A percentile compares a stretch with the other conserved stretches of the same genome.
Conservation (phyloP, 1,284 basidiomycete species). For the Cystobasidium sp. region DNA sequence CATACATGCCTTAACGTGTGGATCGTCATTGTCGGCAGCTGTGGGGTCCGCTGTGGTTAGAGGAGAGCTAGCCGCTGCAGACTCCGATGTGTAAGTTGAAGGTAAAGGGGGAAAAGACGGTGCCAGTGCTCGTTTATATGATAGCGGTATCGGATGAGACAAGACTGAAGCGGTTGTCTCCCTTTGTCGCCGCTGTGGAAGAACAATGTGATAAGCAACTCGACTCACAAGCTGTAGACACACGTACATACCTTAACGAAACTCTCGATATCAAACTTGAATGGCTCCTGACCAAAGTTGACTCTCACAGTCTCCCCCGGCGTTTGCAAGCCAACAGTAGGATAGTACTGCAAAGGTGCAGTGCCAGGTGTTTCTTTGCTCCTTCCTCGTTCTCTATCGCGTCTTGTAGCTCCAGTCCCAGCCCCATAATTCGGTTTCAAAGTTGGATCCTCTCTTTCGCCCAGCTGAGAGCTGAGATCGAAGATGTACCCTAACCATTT, state of each 20-base stretch:
- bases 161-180: conserved; percentile 21
- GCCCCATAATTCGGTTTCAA: conserved; percentile 4
- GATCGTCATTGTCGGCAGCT: conserved; percentile 36
- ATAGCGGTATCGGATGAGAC: conserved; percentile 9
- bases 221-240: not conserved
- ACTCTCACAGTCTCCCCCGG: conserved; percentile 71
- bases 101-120: conserved; percentile 1
- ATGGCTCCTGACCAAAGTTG: conserved; percentile 83
- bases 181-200: conserved; percentile 23
- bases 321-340: conserved; percentile 83
- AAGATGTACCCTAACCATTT: conserved; percentile 67
- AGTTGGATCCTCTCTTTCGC: conserved; percentile 3
- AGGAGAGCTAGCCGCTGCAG: not conserved
- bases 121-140: conserved; percentile 15
- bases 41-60: conserved; percentile 49
- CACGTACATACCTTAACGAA: conserved; percentile 42
- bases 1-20: conserved; percentile 59
- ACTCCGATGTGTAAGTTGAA: not conserved
- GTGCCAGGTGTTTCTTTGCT: conserved; percentile 23
- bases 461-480: conserved; percentile 16
- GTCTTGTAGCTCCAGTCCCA: conserved; percentile 66
- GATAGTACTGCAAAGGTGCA: conserved; percentile 63
- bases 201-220: not conserved
- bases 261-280: conserved; percentile 80
- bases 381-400: conserved; percentile 24